A percentile compares a stretch with the other conserved stretches of the same genome.
phyloP scores from a whole-genome alignment of 176 grass and related monocot genomes.

The Zoysia pacifica region DNA sequence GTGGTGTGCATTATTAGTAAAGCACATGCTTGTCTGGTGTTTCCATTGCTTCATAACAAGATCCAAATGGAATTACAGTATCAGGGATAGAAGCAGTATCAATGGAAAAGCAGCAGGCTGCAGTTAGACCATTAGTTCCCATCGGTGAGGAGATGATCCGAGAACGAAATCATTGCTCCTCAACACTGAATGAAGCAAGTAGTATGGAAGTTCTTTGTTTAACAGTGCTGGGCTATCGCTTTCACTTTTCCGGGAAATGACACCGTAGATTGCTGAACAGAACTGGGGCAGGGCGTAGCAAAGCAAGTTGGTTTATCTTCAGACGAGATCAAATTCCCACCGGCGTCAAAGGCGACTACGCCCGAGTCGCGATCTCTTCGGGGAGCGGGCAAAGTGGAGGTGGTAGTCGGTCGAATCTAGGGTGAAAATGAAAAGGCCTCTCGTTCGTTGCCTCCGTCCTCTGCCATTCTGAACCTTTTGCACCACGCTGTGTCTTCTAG shows the following conservation, averaged over 20 bases:
- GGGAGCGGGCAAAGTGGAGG: constrained; percentile 24
- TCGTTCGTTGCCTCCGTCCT: neutral
- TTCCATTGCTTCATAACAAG: neutral
- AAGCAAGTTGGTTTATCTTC: constrained; percentile 17
- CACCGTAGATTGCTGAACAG: neutral
- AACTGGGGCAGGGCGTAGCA: neutral
- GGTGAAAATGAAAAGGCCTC: neutral
- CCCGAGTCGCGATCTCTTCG: constrained; percentile 23
- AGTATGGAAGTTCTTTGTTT: neutral
- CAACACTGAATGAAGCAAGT: neutral
- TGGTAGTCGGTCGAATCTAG: neutral
- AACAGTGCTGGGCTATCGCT: neutral
- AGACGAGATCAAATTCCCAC: constrained; percentile 6
- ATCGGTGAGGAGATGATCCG: neutral
- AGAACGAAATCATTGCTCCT: neutral
- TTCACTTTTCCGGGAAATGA: constrained; percentile 11
- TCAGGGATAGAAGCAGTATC: neutral
- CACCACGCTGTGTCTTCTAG: neutral
- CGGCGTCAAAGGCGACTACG: constrained; percentile 28
- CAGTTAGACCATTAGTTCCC: neutral
- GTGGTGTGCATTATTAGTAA: neutral
- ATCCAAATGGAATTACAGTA: neutral
- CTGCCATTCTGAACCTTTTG: neutral
- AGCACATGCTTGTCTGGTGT: neutral
- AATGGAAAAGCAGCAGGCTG: neutral